Conservation (phyloP, 2,329 filamentous ascomycete species). For the Cercospora nicotianae region DNA sequence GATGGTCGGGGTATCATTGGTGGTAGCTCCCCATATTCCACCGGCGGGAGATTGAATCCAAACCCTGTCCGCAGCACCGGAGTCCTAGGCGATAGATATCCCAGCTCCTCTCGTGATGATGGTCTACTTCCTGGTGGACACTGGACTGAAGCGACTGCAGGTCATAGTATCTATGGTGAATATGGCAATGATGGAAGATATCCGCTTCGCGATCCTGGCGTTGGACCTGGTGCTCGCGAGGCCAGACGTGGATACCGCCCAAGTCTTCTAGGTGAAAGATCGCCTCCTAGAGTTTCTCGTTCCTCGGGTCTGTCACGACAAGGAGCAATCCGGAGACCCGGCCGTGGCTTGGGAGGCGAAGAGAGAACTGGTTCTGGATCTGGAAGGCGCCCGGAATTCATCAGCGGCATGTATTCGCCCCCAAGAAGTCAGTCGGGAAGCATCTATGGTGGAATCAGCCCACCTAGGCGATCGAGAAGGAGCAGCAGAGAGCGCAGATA, state of each 20-base stretch:
- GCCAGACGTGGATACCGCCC: neutral
- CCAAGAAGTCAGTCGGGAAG: neutral
- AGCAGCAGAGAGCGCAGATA: neutral
- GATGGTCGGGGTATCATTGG: neutral
- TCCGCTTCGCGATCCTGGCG: neutral
- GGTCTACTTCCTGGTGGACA: neutral
- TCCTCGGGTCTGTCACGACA: neutral
- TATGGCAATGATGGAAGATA: neutral
- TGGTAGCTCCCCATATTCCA: neutral
- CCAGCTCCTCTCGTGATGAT: neutral
- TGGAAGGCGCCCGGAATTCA: neutral
- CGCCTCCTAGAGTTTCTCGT: neutral
- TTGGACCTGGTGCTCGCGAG: neutral
- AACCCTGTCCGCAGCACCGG: neutral
- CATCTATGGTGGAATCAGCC: neutral
- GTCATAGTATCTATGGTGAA: neutral
- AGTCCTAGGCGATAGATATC: neutral
- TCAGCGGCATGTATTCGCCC: neutral
- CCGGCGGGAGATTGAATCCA: neutral
- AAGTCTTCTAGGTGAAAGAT: neutral
- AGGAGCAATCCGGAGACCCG: neutral
- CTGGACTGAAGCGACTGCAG: neutral
- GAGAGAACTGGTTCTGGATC: neutral
- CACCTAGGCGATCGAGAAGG: neutral
- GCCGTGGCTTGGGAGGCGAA: neutral